A percentile compares a stretch with the other conserved stretches of the same genome.
Conservation (phyloP, 805 yeast species). For the Diddensiella transvaalensis region DNA sequence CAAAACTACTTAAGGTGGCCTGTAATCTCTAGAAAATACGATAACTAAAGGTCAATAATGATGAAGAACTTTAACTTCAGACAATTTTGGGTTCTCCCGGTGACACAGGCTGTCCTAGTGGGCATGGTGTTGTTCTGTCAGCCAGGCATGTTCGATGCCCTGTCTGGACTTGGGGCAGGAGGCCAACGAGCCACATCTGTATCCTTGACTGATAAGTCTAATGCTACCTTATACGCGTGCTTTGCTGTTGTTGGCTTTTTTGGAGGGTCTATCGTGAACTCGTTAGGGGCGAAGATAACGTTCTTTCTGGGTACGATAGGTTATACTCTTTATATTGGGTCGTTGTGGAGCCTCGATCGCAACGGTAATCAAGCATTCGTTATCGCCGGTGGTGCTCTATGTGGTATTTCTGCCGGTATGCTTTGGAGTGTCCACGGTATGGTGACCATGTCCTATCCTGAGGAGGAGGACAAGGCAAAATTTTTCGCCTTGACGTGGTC, state of each 20-base stretch:
- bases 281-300: slow-evolving; percentile 20
- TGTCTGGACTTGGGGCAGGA: slow-evolving; percentile 32
- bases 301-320: slow-evolving; percentile 50
- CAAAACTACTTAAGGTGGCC: neutral
- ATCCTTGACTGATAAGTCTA: slow-evolving; percentile 28
- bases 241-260: slow-evolving; percentile 28
- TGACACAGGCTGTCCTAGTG: slow-evolving; percentile 17
- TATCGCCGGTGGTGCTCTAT: slow-evolving; percentile 50
- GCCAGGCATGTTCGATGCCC: slow-evolving; percentile 33
- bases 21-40: neutral
- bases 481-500: slow-evolving; percentile 54
- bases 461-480: slow-evolving; percentile 48
- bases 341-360: slow-evolving; percentile 45
- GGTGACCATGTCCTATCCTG: slow-evolving; percentile 50
- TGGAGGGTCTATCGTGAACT: slow-evolving; percentile 30
- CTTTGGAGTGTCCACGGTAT: slow-evolving; percentile 57
- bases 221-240: slow-evolving; percentile 29
- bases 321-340: slow-evolving; percentile 47
- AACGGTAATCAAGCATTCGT: slow-evolving; percentile 46
- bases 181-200: slow-evolving; percentile 27
- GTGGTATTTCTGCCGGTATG: slow-evolving; percentile 50
- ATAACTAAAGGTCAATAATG: neutral
- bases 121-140: slow-evolving; percentile 19
- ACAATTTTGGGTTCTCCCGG: slow-evolving; percentile 14
- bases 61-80: neutral